A percentile compares a stretch with the other conserved stretches of the same genome.
These are phyloP conservation scores for Salix koriyanagi DNA, from an alignment of 345 rosid genomes.

Conservation along the genomic window DNA sequence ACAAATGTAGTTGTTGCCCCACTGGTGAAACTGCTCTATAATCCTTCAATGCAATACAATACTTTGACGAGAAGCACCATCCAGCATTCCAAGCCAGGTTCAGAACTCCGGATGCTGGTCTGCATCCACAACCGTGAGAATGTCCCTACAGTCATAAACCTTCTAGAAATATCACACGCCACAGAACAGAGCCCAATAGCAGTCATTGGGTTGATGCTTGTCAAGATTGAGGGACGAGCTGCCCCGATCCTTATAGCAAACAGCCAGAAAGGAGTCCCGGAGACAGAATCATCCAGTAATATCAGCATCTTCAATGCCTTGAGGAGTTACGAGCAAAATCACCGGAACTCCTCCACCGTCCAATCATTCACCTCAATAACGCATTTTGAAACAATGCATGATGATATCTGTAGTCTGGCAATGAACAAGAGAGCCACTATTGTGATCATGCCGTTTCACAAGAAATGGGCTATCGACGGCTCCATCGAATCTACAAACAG, in stretches of 20 bases:
- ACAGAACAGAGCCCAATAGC: background rate
- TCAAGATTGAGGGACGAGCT: background rate
- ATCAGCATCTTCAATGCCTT: background rate
- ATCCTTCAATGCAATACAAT: background rate
- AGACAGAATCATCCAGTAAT: background rate
- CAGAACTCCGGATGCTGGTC: slow-evolving; percentile 3
- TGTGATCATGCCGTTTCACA: slow-evolving; percentile 21
- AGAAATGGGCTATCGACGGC: slow-evolving; percentile 18
- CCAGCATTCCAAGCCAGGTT: background rate
- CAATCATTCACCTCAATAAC: slow-evolving; percentile 11
- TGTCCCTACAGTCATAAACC: slow-evolving; percentile 2
- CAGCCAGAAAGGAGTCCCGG: background rate
- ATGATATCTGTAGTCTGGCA: slow-evolving; percentile 26
- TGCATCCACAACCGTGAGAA: slow-evolving; percentile 11
- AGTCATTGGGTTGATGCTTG: background rate
- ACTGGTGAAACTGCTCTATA: background rate
- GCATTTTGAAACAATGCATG: slow-evolving; percentile 12
- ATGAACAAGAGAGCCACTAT: slow-evolving; percentile 20
- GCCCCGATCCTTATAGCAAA: background rate
- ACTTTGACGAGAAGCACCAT: background rate
- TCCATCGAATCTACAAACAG: slow-evolving; percentile 4
- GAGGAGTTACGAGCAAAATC: background rate
- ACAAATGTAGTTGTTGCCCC: slow-evolving; percentile 3
- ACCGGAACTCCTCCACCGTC: background rate
- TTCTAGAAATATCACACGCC: slow-evolving; percentile 1